Evolutionary conservation across 1,139 yeast species (phyloP).

Genomic region (Pichia inconspicua): DNA sequence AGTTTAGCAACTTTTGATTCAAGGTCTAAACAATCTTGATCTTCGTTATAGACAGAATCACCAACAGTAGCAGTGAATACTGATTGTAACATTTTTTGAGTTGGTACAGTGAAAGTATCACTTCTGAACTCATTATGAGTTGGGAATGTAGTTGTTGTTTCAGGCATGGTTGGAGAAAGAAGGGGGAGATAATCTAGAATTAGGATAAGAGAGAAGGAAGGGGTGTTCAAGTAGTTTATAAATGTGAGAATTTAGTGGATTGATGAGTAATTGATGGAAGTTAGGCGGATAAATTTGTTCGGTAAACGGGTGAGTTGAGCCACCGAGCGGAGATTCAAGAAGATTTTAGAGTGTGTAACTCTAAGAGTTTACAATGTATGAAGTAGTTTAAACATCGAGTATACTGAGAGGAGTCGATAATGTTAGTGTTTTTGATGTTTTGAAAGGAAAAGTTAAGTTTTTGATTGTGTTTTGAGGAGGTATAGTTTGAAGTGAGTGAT

Average conservation of each 20-base stretch:
- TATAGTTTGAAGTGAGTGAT: too few species aligned
- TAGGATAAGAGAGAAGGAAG: neutral
- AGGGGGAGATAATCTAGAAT: neutral
- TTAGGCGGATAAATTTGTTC: neutral
- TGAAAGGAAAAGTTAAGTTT: neutral
- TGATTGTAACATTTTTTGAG: slow-evolving; percentile 63
- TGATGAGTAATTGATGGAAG: too few species aligned
- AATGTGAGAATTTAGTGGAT: too few species aligned
- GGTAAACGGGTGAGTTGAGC: too few species aligned
- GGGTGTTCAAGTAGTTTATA: neutral
- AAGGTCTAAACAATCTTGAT: slow-evolving; percentile 55
- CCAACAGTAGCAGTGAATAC: slow-evolving; percentile 60
- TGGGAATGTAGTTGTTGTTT: slow-evolving; percentile 6
- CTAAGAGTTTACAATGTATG: neutral
- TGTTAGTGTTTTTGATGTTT: too few species aligned
- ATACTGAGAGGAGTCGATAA: neutral
- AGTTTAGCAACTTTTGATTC: slow-evolving; percentile 60
- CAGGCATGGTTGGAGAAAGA: neutral
- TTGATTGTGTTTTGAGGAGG: too few species aligned
- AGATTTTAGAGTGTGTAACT: too few species aligned
- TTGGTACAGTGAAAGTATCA: slow-evolving; percentile 92
- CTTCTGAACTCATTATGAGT: slow-evolving; percentile 48
- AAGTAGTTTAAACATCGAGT: neutral
- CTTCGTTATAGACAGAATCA: slow-evolving; percentile 86
- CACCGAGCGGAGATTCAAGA: too few species aligned